These are phyloP conservation scores for Daldinia vernicosa DNA, from an alignment of 495 filamentous ascomycete species.

Conservation along the genomic window DNA sequence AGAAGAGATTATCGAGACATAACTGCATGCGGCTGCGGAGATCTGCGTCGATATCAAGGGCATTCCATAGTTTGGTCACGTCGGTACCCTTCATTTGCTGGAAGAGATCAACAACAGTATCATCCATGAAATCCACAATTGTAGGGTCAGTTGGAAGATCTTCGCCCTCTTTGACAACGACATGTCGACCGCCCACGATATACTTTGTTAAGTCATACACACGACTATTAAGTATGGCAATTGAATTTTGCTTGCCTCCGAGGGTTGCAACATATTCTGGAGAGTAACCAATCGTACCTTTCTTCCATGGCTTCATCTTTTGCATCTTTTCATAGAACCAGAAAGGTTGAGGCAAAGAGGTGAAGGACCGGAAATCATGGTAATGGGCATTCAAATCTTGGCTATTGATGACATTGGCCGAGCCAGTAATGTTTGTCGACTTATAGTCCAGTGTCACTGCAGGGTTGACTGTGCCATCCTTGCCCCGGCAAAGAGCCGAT, in stretches of 20 bases:
- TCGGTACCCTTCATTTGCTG: conserved; percentile 77
- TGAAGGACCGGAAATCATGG: conserved; percentile 91
- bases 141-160: conserved; percentile 57
- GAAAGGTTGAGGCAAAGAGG: conserved; percentile 81
- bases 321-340: conserved; percentile 92
- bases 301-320: conserved; percentile 79
- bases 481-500: conserved; percentile 86
- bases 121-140: conserved; percentile 84
- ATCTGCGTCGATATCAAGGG: conserved; percentile 63
- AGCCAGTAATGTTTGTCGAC: conserved; percentile 75
- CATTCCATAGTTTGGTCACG: conserved; percentile 83
- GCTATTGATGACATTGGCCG: conserved; percentile 67
- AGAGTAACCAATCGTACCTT: conserved; percentile 89
- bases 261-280: conserved; percentile 77
- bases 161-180: conserved; percentile 63
- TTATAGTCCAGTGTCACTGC: conserved; percentile 84
- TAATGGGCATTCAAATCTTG: conserved; percentile 79
- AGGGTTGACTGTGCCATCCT: conserved; percentile 65
- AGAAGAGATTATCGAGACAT: conserved; percentile 96
- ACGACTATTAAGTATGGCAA: conserved; percentile 80
- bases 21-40: conserved; percentile 74
- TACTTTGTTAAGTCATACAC: conserved; percentile 96
- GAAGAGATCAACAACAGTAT: conserved; percentile 78
- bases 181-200: conserved; percentile 74
- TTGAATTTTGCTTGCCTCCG: conserved; percentile 67